phyloP scores from a whole-genome alignment of 768 basidiomycete species.

The Kwoniella sp. region DNA sequence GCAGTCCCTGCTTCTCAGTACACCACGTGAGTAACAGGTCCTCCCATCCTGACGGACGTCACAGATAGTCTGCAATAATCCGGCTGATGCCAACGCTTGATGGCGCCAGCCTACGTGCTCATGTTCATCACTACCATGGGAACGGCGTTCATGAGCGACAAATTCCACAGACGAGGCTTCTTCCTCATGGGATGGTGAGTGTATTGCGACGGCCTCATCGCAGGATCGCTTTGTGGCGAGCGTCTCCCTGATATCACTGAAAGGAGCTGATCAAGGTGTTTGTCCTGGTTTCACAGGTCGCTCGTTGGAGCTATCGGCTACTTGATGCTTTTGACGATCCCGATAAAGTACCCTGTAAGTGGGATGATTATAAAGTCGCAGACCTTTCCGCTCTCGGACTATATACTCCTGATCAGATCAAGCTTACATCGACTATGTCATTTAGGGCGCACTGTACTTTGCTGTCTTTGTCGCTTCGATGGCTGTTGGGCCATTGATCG shows the following conservation, averaged over 20 bases:
- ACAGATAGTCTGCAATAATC: too few species aligned
- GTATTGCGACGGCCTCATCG: too few species aligned
- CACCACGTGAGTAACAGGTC: constrained; percentile 54
- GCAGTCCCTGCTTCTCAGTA: constrained; percentile 54
- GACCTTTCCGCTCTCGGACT: neutral
- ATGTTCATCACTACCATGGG: constrained; percentile 58
- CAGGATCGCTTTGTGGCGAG: too few species aligned
- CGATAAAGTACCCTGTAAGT: constrained; percentile 35
- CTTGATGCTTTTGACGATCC: constrained; percentile 50
- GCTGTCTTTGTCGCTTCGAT: constrained; percentile 53
- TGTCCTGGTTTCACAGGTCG: too few species aligned
- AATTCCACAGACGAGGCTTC: constrained; percentile 52
- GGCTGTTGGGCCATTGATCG: constrained; percentile 53
- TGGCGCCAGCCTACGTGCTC: constrained; percentile 56
- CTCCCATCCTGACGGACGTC: too few species aligned
- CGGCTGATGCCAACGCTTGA: neutral
- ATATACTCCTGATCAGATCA: constrained; percentile 1
- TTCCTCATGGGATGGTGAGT: constrained; percentile 56
- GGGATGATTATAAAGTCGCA: neutral
- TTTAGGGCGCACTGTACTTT: constrained; percentile 51
- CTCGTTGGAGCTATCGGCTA: constrained; percentile 50
- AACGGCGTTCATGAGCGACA: constrained; percentile 56
- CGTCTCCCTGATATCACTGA: too few species aligned
- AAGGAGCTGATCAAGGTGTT: neutral
- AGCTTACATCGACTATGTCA: neutral